Evolutionary conservation across 1,284 basidiomycete genomes (phyloP), one percentile per base, ranked within the genome.

Genomic region (Trametes hirsuta): DNA sequence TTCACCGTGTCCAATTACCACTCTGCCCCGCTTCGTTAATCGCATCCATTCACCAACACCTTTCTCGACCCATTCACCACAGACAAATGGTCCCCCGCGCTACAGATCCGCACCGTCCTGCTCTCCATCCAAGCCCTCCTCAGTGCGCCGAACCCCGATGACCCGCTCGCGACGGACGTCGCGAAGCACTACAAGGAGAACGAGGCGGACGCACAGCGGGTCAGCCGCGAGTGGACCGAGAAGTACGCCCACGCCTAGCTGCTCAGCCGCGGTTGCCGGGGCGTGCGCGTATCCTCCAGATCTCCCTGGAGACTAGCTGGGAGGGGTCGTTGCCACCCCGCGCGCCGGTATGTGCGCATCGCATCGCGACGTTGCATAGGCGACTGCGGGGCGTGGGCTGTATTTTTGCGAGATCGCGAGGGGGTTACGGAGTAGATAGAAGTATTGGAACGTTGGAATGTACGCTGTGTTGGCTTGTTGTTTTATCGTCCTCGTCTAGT

Each of bases 181-280:
- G 97, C 97, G 24, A 97, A 98, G 77, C 94, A 98, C 72, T 99
- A 98, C 86, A 99, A 99, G 79, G 94, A 97, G 80, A 85, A 99
- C 74, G 95, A 98, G 81, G 87, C 87, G 74, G 95, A 90, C 61
- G 95, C 95, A 37, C 93, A 93, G 76, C 82, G 88, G 44, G 93
- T 95, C 68, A 94, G 94, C 75, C 83, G 85, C 76, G 94, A 95
- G 77, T 98, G 95, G 95, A 97, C 95, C 65, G 83, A 87, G 76
- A 84, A 88, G 74, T 96, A 90, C 71, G 95, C 94, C 35, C 24
- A 61, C 54, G 57, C 59, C 53, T 66, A 61, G 53, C 18, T 18
- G 18, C 18, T 18, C 18, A 18, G 45, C 24, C 12, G 41, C 34
- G 3, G 21, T 6, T 18, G 22, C 21, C 30, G 5, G 25, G 30